phyloP scores from a whole-genome alignment of 768 basidiomycete genomes.

The Rickenella mellea region DNA sequence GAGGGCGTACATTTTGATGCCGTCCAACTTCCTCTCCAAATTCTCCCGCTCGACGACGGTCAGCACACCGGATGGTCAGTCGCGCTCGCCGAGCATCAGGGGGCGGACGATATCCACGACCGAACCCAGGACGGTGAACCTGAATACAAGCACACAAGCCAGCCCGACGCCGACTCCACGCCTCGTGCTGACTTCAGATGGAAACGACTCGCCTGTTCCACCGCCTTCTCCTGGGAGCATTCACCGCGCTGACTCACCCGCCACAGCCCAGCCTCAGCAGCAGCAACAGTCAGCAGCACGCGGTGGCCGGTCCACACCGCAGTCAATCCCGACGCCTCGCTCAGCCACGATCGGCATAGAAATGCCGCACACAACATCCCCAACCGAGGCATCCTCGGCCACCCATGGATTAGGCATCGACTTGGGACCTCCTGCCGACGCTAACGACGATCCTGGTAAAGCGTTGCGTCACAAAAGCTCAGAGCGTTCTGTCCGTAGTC shows the following conservation, averaged over 20 bases:
- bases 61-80: neutral
- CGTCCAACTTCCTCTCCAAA: slow-evolving; percentile 29
- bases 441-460: neutral
- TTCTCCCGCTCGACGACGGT: slow-evolving; percentile 21
- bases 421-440: neutral
- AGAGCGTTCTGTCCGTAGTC: neutral
- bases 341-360: slow-evolving; percentile 2
- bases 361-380: neutral
- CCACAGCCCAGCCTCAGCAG: slow-evolving; percentile 12
- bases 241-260: slow-evolving; percentile 14
- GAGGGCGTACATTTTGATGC: slow-evolving; percentile 18
- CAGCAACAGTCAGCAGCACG: slow-evolving; percentile 5
- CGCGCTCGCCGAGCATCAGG: neutral
- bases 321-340: neutral
- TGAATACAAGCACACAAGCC: neutral
- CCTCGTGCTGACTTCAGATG: neutral
- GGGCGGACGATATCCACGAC: neutral
- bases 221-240: slow-evolving; percentile 33
- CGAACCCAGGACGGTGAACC: neutral
- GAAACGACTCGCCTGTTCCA: neutral
- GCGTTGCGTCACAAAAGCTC: neutral
- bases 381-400: neutral
- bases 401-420: neutral
- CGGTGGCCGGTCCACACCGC: neutral
- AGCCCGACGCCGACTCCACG: neutral